Evolutionary conservation across 2,329 filamentous ascomycete species (phyloP), one percentile per base, ranked within the genome.

Genomic region (Ophiostoma pallidulum): DNA sequence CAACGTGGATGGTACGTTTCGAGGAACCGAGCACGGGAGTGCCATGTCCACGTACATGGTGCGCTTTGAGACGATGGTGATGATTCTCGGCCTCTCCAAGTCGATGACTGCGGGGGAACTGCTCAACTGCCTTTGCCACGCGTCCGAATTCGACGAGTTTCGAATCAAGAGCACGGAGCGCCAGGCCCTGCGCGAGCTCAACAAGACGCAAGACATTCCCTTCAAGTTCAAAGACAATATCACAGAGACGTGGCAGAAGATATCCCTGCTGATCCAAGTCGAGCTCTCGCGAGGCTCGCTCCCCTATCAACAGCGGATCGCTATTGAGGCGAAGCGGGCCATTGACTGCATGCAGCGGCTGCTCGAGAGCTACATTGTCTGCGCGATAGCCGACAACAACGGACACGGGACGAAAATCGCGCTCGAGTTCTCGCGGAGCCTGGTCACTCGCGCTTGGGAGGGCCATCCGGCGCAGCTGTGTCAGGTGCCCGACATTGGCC

Each of bases 1-100:
- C 5, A 70, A 69, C 2, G n/a, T n/a, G n/a, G 51, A 61, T 18
- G 60, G 63, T 2, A 64, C 64, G 4, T 72, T 91, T 41, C 69
- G 65, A 22, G 79, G 77, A 38, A 91, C 85, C 0, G 78, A 82
- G 41, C 86, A 84, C 58, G 87, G 87, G 2, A 73, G 83, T 48
- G 82, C 83, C 4, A 94, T 94, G 87, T 84, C 86, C 37, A 77
- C 79, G 41, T 94, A 91, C 60, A 91, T 87, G 66, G 69, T 92
- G 3, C 78, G 78, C 19, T 90, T 90, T 56, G 74, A 83, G 32
- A 92, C 86, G 0, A 94, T 92, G 86, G 82, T 80, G 56, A 62
- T 71, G 1, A 70, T 94, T 13, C 65, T 91, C 37, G 68, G 68
- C 0, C 69, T 92, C 45, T 74, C 76, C n/a, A 62, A 66, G 1